These are phyloP conservation scores for Mycoemilia scoparia DNA, from an alignment of 192 early-diverging fungal species.

Conservation along the genomic window DNA sequence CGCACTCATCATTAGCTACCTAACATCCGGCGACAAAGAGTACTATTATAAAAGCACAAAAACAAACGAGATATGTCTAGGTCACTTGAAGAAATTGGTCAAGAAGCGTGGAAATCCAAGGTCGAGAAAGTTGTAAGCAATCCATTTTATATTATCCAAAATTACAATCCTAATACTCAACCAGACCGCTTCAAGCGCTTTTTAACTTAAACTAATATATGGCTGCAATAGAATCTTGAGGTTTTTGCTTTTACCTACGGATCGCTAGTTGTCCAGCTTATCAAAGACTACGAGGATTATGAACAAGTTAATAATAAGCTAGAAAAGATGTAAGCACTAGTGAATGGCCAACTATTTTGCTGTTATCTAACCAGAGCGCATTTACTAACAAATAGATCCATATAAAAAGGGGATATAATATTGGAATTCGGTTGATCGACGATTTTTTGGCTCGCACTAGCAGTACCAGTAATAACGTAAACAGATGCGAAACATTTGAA, in stretches of 20 bases:
- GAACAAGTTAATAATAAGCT: conserved; percentile 85
- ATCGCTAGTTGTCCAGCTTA: conserved; percentile 82
- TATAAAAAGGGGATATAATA: conserved; percentile 99
- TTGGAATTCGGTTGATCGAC: conserved; percentile 85
- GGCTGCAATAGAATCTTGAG: conserved; percentile 62
- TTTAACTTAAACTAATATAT: not conserved
- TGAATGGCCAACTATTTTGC: not conserved
- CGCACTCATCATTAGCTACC: too few species aligned
- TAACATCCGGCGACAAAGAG: too few species aligned
- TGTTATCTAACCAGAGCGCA: conserved; percentile 1
- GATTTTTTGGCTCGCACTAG: conserved; percentile 78
- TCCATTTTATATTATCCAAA: too few species aligned
- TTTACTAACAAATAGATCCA: conserved; percentile 18
- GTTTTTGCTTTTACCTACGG: conserved; percentile 97
- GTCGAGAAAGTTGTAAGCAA: conserved; percentile 78
- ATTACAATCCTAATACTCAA: too few species aligned
- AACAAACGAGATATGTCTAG: too few species aligned
- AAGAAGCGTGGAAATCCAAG: conserved; percentile 88
- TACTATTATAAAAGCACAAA: too few species aligned
- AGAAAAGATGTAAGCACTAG: conserved; percentile 98
- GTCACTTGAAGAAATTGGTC: conserved; percentile 67
- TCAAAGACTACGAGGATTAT: conserved; percentile 89
- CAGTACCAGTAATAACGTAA: too few species aligned
- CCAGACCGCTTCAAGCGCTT: not conserved
- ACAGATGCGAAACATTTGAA: conserved; percentile 60